Base-by-base conservation (phyloP, 1,139 yeast species). In the Geotrichum carabidarum region DNA sequence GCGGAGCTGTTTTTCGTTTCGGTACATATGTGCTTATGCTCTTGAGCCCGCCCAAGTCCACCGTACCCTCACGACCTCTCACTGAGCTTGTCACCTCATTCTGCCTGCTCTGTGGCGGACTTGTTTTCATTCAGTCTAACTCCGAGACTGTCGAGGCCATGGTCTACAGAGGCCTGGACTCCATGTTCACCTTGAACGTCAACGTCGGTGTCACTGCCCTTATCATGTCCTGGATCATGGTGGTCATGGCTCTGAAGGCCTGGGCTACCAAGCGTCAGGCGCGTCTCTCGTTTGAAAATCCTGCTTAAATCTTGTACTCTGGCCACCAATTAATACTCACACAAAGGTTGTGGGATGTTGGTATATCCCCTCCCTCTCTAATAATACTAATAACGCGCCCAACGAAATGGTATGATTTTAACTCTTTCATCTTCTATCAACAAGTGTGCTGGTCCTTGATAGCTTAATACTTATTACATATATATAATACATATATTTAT, bases 201-300 rank as follows among this genome's bases (percentile, higher is more conserved):
- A 80, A 86, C 57, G 86, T 93, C 59, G 98, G 99, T 6, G 59
- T 82, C 44, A 77, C 85, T 36, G 80, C 93, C 2, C 75, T 93
- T 53, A 60, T 89, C n/a, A 90, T 93, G 96, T 86, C 88, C 1
- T 90, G 96, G 95, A 81, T 83, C 58, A 87, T 89, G 90, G 56
- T 73, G 6, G 73, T 89, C 31, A 79, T 87, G 68, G 78, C 86
- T 51, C 72, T 86, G 71, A 86, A 67, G 57, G 69, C 55, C 22
- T 51, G 50, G 50, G 55, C 49, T 15, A 44, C 49, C 8, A 30
- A 45, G n/a, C 35, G 54, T 5, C 32, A 18, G 27, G 3, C 42
- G 17, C 14, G 42, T 9, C 32, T 12, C n/a, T 9, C 32, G 30
- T 42, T 18, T 17, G 44, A 11, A 22, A 12, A 42, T 22, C 8